Evolutionary conservation across 257 asterid genomes (phyloP), one percentile per base, ranked within the genome.

Genomic region (Scutellaria baicalensis): DNA sequence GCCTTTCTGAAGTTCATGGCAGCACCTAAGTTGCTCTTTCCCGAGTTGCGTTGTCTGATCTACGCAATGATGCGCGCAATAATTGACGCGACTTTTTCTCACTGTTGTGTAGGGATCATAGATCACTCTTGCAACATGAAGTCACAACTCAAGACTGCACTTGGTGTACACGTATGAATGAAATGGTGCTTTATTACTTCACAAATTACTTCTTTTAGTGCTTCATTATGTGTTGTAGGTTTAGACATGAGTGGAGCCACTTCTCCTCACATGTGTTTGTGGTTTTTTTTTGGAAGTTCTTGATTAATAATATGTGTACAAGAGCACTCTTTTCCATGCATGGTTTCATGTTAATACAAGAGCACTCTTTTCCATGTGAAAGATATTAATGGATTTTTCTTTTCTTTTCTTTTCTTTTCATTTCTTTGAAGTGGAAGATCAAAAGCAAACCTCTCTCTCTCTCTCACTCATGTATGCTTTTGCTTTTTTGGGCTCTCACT

Each of bases 401-500:
- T 68, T 76, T 43, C 74, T 40, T 40, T 40, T 40, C 45, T 54
- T 54, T 54, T 56, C 71, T n/a, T n/a, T n/a, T n/a, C n/a, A n/a
- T n/a, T n/a, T n/a, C n/a, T n/a, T n/a, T n/a, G n/a, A 81, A 85
- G 94, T 86, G 89, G 89, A 82, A 76, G 85, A 91, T 85, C 78
- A 82, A 90, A 88, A 84, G 91, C 89, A 83, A 81, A 69, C 56
- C 71, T 76, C 20, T 73, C 58, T 74, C 69, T 63, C 75, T 76
- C 20, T 73, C 58, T 74, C 69, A 56, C 75, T 36, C 60, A 40
- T 62, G 65, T 77, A 16, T 75, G 74, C 91, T 88, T 86, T 87
- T 73, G 66, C 90, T 86, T 84, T 77, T 59, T 78, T 78, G 51
- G 84, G 88, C 82, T 77, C 86, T 70, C 86, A 81, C 91, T 84